These are phyloP conservation scores for Backusella liffmaniae DNA, from an alignment of 192 early-diverging fungal genomes.

Conservation along the genomic window DNA sequence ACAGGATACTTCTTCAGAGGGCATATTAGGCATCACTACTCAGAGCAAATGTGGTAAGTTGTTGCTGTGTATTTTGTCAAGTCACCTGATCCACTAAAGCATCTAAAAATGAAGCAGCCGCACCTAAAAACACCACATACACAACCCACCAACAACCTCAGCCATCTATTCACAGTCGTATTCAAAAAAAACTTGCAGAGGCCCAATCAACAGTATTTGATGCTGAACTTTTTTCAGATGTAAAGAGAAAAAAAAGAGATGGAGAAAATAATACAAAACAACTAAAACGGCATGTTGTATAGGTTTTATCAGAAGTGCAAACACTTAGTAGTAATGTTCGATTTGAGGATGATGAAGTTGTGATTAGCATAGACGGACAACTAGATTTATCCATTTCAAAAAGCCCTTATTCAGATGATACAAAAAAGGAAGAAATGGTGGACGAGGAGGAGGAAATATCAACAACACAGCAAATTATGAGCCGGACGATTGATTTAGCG, in stretches of 20 bases:
- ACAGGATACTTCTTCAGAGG: constrained; percentile 5
- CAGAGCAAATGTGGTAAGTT: constrained; percentile 4
- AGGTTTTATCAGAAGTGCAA: constrained; percentile 36
- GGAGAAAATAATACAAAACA: neutral
- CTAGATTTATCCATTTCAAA: constrained; percentile 27
- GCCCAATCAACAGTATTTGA: constrained; percentile 49
- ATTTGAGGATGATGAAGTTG: constrained; percentile 27
- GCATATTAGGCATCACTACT: constrained; percentile 6
- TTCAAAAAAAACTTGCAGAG: constrained; percentile 38
- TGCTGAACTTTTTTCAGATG: constrained; percentile 45
- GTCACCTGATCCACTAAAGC: neutral
- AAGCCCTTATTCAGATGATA: neutral
- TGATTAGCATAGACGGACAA: constrained; percentile 32
- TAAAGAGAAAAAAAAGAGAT: constrained; percentile 14
- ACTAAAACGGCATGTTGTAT: neutral
- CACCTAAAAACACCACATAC: neutral
- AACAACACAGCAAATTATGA: constrained; percentile 11
- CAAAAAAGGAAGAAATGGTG: neutral
- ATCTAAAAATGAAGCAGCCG: neutral
- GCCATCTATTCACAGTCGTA: neutral
- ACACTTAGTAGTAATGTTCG: constrained; percentile 20
- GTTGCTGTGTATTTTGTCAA: neutral
- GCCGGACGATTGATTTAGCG: constrained; percentile 22
- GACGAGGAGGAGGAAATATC: neutral
- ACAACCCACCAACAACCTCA: neutral